These are phyloP conservation scores for Cyclotella kingstonii DNA, from an alignment of 108 stramenopile genomes.

Conservation along the genomic window DNA sequence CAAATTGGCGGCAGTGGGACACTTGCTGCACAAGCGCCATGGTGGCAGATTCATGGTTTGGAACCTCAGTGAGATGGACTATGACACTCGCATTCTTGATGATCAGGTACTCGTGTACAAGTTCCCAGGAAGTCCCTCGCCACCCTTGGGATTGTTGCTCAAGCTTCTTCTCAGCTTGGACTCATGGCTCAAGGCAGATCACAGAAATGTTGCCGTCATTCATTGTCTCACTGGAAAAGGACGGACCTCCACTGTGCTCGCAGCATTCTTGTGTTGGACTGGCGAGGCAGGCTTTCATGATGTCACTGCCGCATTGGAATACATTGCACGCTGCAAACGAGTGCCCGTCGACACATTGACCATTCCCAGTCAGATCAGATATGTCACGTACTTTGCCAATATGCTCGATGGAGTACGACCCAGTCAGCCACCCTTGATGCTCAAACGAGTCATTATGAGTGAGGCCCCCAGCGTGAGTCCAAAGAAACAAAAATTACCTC, in stretches of 20 bases:
- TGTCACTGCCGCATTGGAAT: constrained; percentile 77
- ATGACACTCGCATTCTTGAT: constrained; percentile 79
- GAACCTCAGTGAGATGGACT: constrained; percentile 94
- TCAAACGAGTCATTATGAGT: constrained; percentile 92
- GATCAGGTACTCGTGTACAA: constrained; percentile 89
- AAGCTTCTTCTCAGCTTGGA: constrained; percentile 89
- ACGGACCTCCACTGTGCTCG: constrained; percentile 83
- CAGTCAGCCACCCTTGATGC: constrained; percentile 79
- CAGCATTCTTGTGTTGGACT: constrained; percentile 93
- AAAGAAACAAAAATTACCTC: neutral
- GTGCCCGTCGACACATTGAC: constrained; percentile 70
- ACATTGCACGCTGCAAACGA: constrained; percentile 84
- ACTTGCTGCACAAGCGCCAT: constrained; percentile 75
- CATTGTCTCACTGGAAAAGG: constrained; percentile 97
- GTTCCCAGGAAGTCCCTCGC: constrained; percentile 94
- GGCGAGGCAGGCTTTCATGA: constrained; percentile 86
- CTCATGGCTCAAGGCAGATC: constrained; percentile 92
- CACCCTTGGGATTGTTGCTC: constrained; percentile 91
- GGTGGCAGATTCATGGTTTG: constrained; percentile 87
- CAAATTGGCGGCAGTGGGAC: constrained; percentile 75
- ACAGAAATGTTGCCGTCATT: constrained; percentile 88
- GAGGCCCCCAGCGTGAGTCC: constrained; percentile 80
- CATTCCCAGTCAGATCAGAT: constrained; percentile 93
- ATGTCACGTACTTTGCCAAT: constrained; percentile 89
- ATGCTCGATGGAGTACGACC: constrained; percentile 84